Percentiles rank a stretch among this genome's conserved stretches.
These are phyloP conservation scores for Botrytis elliptica DNA, from an alignment of 2,329 filamentous ascomycete species.

Conservation along the genomic window DNA sequence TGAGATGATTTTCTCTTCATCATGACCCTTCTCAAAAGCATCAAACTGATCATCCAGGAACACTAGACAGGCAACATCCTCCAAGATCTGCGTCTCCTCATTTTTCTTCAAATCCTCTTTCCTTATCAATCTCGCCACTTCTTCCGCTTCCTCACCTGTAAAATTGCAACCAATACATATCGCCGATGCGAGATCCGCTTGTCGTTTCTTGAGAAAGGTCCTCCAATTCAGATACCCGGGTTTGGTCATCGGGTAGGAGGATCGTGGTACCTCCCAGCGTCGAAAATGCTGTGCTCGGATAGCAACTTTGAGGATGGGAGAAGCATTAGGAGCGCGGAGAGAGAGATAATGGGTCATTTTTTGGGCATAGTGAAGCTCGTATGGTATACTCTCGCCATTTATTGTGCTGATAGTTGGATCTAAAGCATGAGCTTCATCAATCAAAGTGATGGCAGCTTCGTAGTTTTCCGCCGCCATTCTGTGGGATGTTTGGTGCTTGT, in stretches of 20 bases:
- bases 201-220: slow-evolving; percentile 68
- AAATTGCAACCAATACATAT: slow-evolving; percentile 49
- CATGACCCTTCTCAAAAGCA: slow-evolving; percentile 71
- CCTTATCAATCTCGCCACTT: slow-evolving; percentile 69
- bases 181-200: slow-evolving; percentile 57
- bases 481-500: not conserved
- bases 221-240: slow-evolving; percentile 80
- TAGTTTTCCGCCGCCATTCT: slow-evolving; percentile 37
- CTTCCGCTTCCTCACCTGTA: slow-evolving; percentile 52
- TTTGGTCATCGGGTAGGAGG: slow-evolving; percentile 70
- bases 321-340: slow-evolving; percentile 58
- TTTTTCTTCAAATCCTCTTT: slow-evolving; percentile 71
- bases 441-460: slow-evolving; percentile 58
- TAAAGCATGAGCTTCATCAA: slow-evolving; percentile 69
- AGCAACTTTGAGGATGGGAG: slow-evolving; percentile 68
- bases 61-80: slow-evolving; percentile 84
- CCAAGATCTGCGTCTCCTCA: slow-evolving; percentile 70
- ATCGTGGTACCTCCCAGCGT: slow-evolving; percentile 77
- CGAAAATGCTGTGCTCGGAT: slow-evolving; percentile 83
- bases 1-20: slow-evolving; percentile 73
- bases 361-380: slow-evolving; percentile 79
- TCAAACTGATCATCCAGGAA: slow-evolving; percentile 88
- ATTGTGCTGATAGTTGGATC: slow-evolving; percentile 60
- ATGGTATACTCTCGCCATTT: slow-evolving; percentile 52
- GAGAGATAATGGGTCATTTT: slow-evolving; percentile 76